These are phyloP conservation scores for Auricularia cornea DNA, from an alignment of 768 basidiomycete genomes.

Conservation along the genomic window DNA sequence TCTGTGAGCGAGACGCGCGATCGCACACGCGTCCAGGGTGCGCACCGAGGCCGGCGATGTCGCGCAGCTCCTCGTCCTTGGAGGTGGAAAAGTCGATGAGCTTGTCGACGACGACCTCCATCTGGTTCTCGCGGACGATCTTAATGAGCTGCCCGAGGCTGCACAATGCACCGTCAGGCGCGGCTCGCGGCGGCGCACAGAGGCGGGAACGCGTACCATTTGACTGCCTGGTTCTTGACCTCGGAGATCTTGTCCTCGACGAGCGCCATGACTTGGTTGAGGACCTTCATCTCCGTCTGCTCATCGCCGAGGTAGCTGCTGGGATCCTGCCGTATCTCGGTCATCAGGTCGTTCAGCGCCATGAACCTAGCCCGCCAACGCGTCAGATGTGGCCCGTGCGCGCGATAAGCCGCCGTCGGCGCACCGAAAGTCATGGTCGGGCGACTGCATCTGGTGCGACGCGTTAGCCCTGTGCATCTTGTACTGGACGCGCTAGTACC, in stretches of 20 bases:
- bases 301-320: conserved; percentile 78
- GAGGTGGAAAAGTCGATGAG: conserved; percentile 79
- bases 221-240: conserved; percentile 96
- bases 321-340: conserved; percentile 75
- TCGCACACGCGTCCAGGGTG: not conserved
- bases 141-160: conserved; percentile 89
- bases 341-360: conserved; percentile 92
- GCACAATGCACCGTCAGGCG: not conserved
- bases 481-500: conserved; percentile 27
- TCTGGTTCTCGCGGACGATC: conserved; percentile 72
- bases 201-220: conserved; percentile 56
- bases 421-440: conserved; percentile 85
- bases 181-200: not conserved
- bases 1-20: not conserved
- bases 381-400: conserved; percentile 6
- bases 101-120: conserved; percentile 83
- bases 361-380: conserved; percentile 58
- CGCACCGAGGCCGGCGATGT: conserved; percentile 88
- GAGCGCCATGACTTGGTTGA: conserved; percentile 74
- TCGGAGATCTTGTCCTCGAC: conserved; percentile 95
- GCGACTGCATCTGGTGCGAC: conserved; percentile 67
- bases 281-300: conserved; percentile 70
- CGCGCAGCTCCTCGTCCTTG: conserved; percentile 86
- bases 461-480: not conserved
- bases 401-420: conserved; percentile 12